These are phyloP conservation scores for Russula sp. DNA, from an alignment of 768 basidiomycete genomes.

Conservation along the genomic window DNA sequence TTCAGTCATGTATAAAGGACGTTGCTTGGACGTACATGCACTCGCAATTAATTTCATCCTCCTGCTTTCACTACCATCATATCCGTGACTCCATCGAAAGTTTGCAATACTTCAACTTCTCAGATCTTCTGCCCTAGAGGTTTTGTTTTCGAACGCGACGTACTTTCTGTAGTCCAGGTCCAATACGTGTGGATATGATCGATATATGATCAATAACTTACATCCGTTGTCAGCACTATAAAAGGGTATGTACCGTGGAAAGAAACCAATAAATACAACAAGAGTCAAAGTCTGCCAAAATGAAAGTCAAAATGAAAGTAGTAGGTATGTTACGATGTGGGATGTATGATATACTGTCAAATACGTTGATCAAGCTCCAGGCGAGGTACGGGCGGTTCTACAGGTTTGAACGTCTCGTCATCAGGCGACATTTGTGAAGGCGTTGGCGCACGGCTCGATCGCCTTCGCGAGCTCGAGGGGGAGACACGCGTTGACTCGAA, in stretches of 20 bases:
- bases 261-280: not conserved
- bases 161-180: not conserved
- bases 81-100: not conserved
- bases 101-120: not conserved
- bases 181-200: not conserved
- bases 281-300: not conserved
- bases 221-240: not conserved
- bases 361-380: constrained; percentile 17
- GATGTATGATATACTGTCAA: constrained; percentile 22
- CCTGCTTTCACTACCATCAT: not conserved
- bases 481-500: constrained; percentile 11
- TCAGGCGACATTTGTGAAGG: constrained; percentile 30
- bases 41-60: not conserved
- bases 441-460: constrained; percentile 27
- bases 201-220: not conserved
- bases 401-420: constrained; percentile 50
- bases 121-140: too few relatives aligned
- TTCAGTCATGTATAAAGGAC: not conserved
- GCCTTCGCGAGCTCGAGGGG: constrained; percentile 21
- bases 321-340: too few relatives aligned
- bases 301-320: not conserved
- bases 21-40: not conserved
- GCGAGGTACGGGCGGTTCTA: constrained; percentile 36
- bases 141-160: not conserved
- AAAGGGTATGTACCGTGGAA: not conserved